These are phyloP conservation scores for Hemisphaericaspora lyxosophila DNA, from an alignment of 1,139 yeast genomes.

Conservation along the genomic window DNA sequence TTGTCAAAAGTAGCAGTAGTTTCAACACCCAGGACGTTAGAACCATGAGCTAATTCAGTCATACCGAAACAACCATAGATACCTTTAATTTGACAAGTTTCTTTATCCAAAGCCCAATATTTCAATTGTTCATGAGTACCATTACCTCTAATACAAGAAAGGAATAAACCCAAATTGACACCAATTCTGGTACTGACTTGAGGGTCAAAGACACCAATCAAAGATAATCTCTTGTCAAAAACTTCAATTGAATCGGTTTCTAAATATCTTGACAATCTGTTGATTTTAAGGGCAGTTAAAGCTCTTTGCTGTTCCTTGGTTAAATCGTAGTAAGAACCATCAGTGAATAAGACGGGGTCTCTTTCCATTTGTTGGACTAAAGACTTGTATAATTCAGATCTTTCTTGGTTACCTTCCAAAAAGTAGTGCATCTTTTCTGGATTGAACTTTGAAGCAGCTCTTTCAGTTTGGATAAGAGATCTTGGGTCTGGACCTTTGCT, in stretches of 20 bases:
- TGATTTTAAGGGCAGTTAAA: constrained; percentile 35
- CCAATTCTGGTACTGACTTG: constrained; percentile 54
- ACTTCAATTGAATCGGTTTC: constrained; percentile 38
- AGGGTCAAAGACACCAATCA: constrained; percentile 62
- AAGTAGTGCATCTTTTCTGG: constrained; percentile 39
- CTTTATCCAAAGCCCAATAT: constrained; percentile 42
- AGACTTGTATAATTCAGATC: constrained; percentile 28
- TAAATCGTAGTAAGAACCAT: constrained; percentile 37
- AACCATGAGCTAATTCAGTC: constrained; percentile 53
- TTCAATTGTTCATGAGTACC: constrained; percentile 54
- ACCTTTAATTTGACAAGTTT: constrained; percentile 36
- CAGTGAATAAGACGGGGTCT: constrained; percentile 41
- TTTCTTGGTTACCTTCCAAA: constrained; percentile 39
- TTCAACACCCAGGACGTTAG: constrained; percentile 47
- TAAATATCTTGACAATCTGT: constrained; percentile 38
- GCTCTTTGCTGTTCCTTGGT: constrained; percentile 38
- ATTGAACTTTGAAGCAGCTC: constrained; percentile 30
- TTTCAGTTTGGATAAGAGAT: constrained; percentile 32
- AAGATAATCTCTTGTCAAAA: constrained; percentile 43
- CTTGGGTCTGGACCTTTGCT: constrained; percentile 37
- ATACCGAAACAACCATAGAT: constrained; percentile 50
- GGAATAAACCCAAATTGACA: constrained; percentile 70
- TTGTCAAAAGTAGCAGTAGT: constrained; percentile 47
- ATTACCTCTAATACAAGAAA: constrained; percentile 68
- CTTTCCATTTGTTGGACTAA: constrained; percentile 43